Evolutionary conservation across 2,329 filamentous ascomycete species (phyloP).

Genomic region (Orbilia quercus): DNA sequence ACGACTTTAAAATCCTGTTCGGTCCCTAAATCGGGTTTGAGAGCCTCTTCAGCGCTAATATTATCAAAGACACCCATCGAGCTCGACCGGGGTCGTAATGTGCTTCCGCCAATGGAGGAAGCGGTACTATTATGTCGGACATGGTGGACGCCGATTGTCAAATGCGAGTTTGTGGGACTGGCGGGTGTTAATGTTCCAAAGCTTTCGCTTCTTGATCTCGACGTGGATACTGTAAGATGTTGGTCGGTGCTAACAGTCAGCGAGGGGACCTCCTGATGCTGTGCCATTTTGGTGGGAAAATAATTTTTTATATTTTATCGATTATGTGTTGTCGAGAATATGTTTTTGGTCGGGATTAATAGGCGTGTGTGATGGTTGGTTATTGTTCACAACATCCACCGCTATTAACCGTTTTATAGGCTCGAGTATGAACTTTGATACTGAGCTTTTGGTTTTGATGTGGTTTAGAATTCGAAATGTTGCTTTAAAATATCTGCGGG

Average conservation of each 20-base stretch:
- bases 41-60: slow-evolving; percentile 64
- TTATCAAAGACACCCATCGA: slow-evolving; percentile 46
- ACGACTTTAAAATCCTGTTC: slow-evolving; percentile 68
- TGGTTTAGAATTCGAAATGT: too few relatives aligned
- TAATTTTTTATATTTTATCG: slow-evolving; percentile 31
- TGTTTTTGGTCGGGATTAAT: too few relatives aligned
- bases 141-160: slow-evolving; percentile 48
- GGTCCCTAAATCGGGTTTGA: slow-evolving; percentile 68
- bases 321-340: slow-evolving; percentile 16
- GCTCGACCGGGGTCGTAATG: slow-evolving; percentile 51
- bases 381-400: background rate
- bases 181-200: slow-evolving; percentile 53
- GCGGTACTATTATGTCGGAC: slow-evolving; percentile 49
- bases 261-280: slow-evolving; percentile 37
- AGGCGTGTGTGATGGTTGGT: background rate
- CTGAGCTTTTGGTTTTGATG: too few relatives aligned
- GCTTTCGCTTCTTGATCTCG: slow-evolving; percentile 51
- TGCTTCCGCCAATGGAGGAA: slow-evolving; percentile 51
- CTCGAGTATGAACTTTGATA: too few relatives aligned
- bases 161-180: slow-evolving; percentile 51
- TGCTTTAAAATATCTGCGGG: background rate
- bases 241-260: slow-evolving; percentile 55
- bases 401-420: slow-evolving; percentile 9
- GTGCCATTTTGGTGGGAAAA: slow-evolving; percentile 25
- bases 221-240: slow-evolving; percentile 44